phyloP scores from a whole-genome alignment of 1,284 basidiomycete species.

The Tetrapyrgos nigripes region DNA sequence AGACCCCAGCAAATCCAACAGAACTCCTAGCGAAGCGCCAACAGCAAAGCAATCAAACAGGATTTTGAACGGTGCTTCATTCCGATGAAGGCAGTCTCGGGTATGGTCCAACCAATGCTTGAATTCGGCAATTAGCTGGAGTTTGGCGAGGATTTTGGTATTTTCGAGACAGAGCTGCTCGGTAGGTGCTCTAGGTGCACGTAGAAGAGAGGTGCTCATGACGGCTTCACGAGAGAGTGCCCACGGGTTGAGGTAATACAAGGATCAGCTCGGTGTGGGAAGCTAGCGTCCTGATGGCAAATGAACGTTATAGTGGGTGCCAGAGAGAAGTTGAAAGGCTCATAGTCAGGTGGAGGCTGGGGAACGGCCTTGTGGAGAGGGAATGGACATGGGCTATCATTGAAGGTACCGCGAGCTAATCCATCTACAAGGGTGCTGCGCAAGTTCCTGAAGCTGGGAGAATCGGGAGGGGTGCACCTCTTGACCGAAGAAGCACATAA shows the following conservation, averaged over 20 bases:
- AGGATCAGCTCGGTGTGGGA: neutral
- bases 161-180: conserved; percentile 41
- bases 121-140: conserved; percentile 44
- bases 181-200: conserved; percentile 37
- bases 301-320: too few species aligned
- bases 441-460: too few species aligned
- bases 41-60: conserved; percentile 45
- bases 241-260: neutral
- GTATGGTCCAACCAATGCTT: conserved; percentile 40
- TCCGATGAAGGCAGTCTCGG: conserved; percentile 16
- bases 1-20: conserved; percentile 44
- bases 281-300: neutral
- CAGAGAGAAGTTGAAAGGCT: too few species aligned
- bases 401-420: too few species aligned
- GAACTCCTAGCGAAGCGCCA: conserved; percentile 41
- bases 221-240: neutral
- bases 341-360: too few species aligned
- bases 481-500: too few species aligned
- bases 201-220: conserved; percentile 11
- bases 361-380: too few species aligned
- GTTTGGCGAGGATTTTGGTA: conserved; percentile 41
- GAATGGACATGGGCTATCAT: too few species aligned
- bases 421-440: too few species aligned
- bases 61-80: conserved; percentile 31
- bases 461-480: too few species aligned